Base-by-base conservation (phyloP, 1,139 yeast species). In the Pichia sp. region DNA sequence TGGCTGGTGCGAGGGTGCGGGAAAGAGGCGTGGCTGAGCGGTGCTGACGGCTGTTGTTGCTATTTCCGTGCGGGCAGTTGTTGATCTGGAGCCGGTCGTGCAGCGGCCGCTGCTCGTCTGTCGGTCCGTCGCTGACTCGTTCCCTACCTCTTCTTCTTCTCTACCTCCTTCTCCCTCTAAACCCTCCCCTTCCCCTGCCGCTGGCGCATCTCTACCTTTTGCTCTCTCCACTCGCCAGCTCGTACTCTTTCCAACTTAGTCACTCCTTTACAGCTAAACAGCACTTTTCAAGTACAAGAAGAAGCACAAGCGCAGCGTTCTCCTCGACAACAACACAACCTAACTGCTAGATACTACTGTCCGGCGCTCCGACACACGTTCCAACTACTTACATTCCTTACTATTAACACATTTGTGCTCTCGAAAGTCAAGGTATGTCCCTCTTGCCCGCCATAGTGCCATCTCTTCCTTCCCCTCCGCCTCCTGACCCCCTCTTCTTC, bases 301-400 rank as follows among this genome's bases (percentile, higher is more conserved):
- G 15, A 16, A 29, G 31, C 4, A 15, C 19, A 10, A 5, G 23
- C 10, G 13, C 40, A 13, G 13, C 40, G 6, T 11, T 2, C n/a
- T 5, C 29, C 23, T 19, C 23, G 23, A 19, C 23, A 19, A 19
- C 23, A 19, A 19, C 23, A 19, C 23, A 19, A 19, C 23, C 3
- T 3, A 19, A 19, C 23, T 19, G 23, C 23, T 19, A 19, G 3
- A 19, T 19, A 19, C 23, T 19, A 19, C 23, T 19, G 23, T 19
- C 23, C 23, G 23, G 8, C 30, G 26, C 13, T 15, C 31, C n/a
- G 36, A 5, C 31, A 19, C 31, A 19, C 7, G 13, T 31, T 55
- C 67, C 67, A 64, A 64, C 67, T 64, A 60, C 52, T 62, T 64
- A 61, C 67, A 61, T 56, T 64, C 67, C 66, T 64, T 63, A 36